Evolutionary conservation across 345 rosid species (phyloP).

Genomic region (Euphorbia tirucalli): DNA sequence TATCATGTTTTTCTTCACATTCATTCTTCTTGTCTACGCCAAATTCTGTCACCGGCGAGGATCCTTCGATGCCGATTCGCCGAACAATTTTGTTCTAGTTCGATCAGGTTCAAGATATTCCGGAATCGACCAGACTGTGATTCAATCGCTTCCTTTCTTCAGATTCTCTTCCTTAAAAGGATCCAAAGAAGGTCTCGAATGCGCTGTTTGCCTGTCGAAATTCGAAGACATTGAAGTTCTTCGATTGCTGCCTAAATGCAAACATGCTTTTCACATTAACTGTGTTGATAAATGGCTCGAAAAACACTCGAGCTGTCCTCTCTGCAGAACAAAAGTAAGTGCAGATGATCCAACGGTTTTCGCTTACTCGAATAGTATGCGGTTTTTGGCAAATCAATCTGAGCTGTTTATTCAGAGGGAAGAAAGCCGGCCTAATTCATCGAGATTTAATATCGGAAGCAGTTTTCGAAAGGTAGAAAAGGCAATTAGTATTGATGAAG

Average conservation of each 20-base stretch:
- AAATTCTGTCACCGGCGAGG: slow-evolving; percentile 56
- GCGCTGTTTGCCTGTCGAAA: slow-evolving; percentile 78
- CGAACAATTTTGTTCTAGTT: slow-evolving; percentile 20
- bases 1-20: slow-evolving; percentile 64
- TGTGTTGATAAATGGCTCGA: slow-evolving; percentile 95
- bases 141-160: slow-evolving; percentile 88
- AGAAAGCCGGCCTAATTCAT: slow-evolving; percentile 51
- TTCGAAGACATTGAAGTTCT: slow-evolving; percentile 79
- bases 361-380: slow-evolving; percentile 53
- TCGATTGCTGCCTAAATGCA: slow-evolving; percentile 70
- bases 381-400: slow-evolving; percentile 48
- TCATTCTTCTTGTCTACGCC: slow-evolving; percentile 60
- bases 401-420: slow-evolving; percentile 69
- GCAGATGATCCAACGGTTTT: slow-evolving; percentile 51
- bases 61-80: slow-evolving; percentile 2
- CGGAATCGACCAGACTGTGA: slow-evolving; percentile 69
- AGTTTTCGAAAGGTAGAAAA: slow-evolving; percentile 61
- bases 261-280: slow-evolving; percentile 80
- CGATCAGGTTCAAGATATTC: slow-evolving; percentile 55
- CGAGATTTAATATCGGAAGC: slow-evolving; percentile 66
- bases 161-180: slow-evolving; percentile 76
- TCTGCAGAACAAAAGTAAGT: slow-evolving; percentile 60
- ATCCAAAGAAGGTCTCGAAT: slow-evolving; percentile 73
- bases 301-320: slow-evolving; percentile 82
- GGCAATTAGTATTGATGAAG: slow-evolving; percentile 22